phyloP scores from a whole-genome alignment of 345 rosid genomes.

The Litchi chinensis region DNA sequence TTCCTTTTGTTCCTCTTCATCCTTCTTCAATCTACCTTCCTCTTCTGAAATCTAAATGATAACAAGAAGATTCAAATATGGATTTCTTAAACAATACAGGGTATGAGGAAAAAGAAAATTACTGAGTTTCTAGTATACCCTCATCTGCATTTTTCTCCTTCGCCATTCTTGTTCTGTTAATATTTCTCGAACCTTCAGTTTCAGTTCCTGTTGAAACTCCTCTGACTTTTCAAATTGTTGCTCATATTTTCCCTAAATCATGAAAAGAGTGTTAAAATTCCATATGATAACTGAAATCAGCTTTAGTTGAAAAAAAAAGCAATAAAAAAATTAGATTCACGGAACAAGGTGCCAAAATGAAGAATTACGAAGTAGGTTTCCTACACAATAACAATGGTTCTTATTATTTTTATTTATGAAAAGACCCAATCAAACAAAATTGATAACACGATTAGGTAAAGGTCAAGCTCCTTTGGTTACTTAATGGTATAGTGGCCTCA shows the following conservation, averaged over 20 bases:
- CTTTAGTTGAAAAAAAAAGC: too few species aligned
- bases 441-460: background rate
- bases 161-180: slow-evolving; percentile 99
- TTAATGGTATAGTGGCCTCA: background rate
- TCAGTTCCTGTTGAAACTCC: slow-evolving; percentile 79
- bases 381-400: background rate
- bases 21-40: slow-evolving; percentile 97
- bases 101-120: slow-evolving; percentile 13
- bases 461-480: background rate
- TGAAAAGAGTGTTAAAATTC: slow-evolving; percentile 10
- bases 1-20: slow-evolving; percentile 96
- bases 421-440: background rate
- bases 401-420: background rate
- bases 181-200: slow-evolving; percentile 83
- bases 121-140: slow-evolving; percentile 56
- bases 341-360: background rate
- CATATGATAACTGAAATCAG: too few species aligned
- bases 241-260: slow-evolving; percentile 81
- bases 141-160: slow-evolving; percentile 95
- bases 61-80: background rate
- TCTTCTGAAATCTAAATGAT: slow-evolving; percentile 89
- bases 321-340: background rate
- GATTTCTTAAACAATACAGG: background rate
- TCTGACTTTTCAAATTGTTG: slow-evolving; percentile 72
- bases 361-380: background rate